Conservation (phyloP, 164 flowering plant species). For the Sextonia rubra region DNA sequence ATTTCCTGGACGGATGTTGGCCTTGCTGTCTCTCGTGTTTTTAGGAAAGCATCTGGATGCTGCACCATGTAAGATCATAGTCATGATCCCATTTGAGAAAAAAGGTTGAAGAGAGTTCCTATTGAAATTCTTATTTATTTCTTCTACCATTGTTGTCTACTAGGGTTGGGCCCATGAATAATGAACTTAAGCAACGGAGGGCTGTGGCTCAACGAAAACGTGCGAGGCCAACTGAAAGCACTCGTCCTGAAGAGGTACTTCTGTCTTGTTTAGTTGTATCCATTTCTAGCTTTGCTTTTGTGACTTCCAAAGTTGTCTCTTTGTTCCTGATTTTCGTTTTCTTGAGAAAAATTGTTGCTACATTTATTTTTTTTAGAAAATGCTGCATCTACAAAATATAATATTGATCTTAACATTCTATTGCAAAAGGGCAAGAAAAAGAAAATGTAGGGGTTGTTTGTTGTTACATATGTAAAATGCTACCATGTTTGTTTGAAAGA, state of each 20-base stretch:
- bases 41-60: constrained; percentile 42
- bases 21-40: constrained; percentile 38
- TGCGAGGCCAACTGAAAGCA: constrained; percentile 37
- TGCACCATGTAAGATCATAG: constrained; percentile 53
- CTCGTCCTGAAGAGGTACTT: constrained; percentile 64
- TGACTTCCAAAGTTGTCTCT: too few relatives aligned
- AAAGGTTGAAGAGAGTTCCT: background rate
- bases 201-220: constrained; percentile 36
- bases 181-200: constrained; percentile 61
- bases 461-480: too few relatives aligned
- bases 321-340: too few relatives aligned
- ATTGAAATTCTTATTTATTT: background rate
- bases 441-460: too few relatives aligned
- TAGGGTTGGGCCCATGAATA: constrained; percentile 88
- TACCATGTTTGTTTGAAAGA: too few relatives aligned
- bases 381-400: background rate
- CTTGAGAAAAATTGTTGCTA: too few relatives aligned
- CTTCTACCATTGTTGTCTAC: background rate
- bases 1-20: constrained; percentile 70
- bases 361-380: background rate
- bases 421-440: too few relatives aligned
- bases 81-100: background rate
- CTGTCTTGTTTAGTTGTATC: background rate
- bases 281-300: background rate
- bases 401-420: too few relatives aligned